Evolutionary conservation across 2,329 filamentous ascomycete genomes (phyloP).

Genomic region (Fusarium phyllophilum): DNA sequence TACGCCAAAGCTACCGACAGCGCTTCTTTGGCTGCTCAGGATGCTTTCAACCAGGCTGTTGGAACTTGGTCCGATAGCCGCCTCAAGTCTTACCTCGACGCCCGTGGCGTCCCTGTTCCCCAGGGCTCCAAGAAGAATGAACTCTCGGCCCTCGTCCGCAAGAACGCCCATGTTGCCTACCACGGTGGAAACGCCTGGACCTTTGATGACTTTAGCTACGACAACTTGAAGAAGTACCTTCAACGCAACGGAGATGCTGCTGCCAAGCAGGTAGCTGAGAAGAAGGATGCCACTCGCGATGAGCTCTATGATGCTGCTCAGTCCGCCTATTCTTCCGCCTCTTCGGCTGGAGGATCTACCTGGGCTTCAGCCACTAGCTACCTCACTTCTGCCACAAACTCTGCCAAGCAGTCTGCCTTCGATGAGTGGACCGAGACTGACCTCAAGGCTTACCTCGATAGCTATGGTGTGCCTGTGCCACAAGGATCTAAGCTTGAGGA

Average conservation of each 20-base stretch:
- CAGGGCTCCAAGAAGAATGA: slow-evolving; percentile 77
- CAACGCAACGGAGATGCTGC: slow-evolving; percentile 61
- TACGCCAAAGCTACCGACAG: slow-evolving; percentile 80
- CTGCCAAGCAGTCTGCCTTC: slow-evolving; percentile 73
- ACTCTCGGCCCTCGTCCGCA: slow-evolving; percentile 78
- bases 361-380: slow-evolving; percentile 79
- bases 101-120: slow-evolving; percentile 79
- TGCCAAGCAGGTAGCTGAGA: slow-evolving; percentile 68
- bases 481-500: slow-evolving; percentile 76
- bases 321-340: slow-evolving; percentile 68
- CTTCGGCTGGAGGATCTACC: slow-evolving; percentile 63
- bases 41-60: slow-evolving; percentile 73
- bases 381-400: slow-evolving; percentile 71
- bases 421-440: slow-evolving; percentile 79
- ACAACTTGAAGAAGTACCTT: slow-evolving; percentile 73
- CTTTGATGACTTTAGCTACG: slow-evolving; percentile 79
- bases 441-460: slow-evolving; percentile 82
- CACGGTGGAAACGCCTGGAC: slow-evolving; percentile 78
- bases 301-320: slow-evolving; percentile 75
- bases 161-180: slow-evolving; percentile 76
- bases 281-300: slow-evolving; percentile 74
- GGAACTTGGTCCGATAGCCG: slow-evolving; percentile 78
- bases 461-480: slow-evolving; percentile 75
- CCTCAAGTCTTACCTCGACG: slow-evolving; percentile 81
- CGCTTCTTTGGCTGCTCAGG: slow-evolving; percentile 68